Conservation (phyloP, 139 green algal species). For the Diplosphaera chodatii region DNA sequence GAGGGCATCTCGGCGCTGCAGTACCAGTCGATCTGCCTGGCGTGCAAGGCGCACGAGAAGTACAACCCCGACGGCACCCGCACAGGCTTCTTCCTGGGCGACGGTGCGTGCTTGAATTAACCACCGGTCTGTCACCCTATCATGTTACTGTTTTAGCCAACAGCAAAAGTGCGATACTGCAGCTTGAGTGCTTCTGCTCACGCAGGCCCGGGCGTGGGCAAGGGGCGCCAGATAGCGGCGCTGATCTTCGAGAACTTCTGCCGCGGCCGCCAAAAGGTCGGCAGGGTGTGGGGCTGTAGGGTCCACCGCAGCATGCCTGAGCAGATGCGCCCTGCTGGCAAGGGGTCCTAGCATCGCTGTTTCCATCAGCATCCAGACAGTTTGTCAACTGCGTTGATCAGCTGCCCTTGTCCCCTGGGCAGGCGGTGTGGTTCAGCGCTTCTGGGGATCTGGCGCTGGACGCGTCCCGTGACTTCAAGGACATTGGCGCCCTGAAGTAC, state of each 20-base stretch:
- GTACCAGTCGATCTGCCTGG: constrained; percentile 33
- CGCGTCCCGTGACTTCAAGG: constrained; percentile 38
- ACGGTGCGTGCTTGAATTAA: too few species aligned
- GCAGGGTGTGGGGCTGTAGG: too few species aligned
- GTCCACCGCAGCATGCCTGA: too few species aligned
- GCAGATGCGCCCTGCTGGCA: too few species aligned
- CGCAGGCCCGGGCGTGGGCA: constrained; percentile 66
- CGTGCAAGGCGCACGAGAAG: constrained; percentile 35
- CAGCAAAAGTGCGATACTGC: too few species aligned
- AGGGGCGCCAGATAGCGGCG: constrained; percentile 66
- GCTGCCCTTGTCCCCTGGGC: too few species aligned
- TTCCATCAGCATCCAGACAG: too few species aligned
- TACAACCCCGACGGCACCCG: constrained; percentile 32
- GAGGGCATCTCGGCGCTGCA: constrained; percentile 36
- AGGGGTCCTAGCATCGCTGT: too few species aligned
- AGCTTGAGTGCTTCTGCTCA: too few species aligned
- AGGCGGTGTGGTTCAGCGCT: constrained; percentile 56
- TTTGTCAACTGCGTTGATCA: too few species aligned
- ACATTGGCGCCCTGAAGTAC: constrained; percentile 41
- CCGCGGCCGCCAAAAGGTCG: constrained; percentile 38
- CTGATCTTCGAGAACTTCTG: constrained; percentile 63
- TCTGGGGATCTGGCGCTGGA: constrained; percentile 40
- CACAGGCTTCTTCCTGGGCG: constrained; percentile 62
- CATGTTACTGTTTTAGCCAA: too few species aligned
- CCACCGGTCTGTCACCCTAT: too few species aligned